phyloP scores from a whole-genome alignment of 2,329 filamentous ascomycete genomes.

The Neofusicoccum cordaticola region DNA sequence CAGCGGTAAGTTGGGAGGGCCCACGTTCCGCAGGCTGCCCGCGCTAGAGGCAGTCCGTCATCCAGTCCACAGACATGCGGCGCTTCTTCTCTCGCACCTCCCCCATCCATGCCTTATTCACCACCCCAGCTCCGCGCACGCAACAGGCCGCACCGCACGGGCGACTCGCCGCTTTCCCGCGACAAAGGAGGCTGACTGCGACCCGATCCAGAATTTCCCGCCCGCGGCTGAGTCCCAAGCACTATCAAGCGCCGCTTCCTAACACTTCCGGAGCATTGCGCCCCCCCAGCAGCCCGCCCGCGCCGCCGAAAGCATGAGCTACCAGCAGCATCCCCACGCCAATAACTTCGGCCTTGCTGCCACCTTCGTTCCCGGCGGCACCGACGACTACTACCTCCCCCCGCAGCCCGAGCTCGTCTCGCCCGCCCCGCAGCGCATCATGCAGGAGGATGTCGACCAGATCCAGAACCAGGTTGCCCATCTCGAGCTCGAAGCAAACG shows the following conservation, averaged over 20 bases:
- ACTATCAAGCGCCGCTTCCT: not conserved
- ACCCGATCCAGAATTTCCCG: slow-evolving; percentile 6
- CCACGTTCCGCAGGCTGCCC: not conserved
- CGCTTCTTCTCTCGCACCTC: slow-evolving; percentile 7
- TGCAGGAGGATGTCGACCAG: slow-evolving; percentile 82
- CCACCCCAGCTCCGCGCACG: not conserved
- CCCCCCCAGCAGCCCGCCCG: slow-evolving; percentile 8
- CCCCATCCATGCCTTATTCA: not conserved
- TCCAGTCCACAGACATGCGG: not conserved
- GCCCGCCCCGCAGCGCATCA: slow-evolving; percentile 74
- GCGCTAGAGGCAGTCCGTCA: not conserved
- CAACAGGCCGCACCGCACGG: slow-evolving; percentile 5
- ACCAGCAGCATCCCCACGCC: slow-evolving; percentile 10
- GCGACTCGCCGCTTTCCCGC: slow-evolving; percentile 1
- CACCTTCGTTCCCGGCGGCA: slow-evolving; percentile 66
- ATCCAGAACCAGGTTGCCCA: slow-evolving; percentile 90
- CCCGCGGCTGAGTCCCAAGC: slow-evolving; percentile 3
- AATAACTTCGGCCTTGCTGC: slow-evolving; percentile 36
- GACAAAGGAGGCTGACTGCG: slow-evolving; percentile 14
- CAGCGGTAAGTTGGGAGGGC: not conserved
- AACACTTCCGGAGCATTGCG: slow-evolving; percentile 10
- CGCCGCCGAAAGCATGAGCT: slow-evolving; percentile 14
- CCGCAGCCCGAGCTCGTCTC: slow-evolving; percentile 61
- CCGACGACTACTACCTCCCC: slow-evolving; percentile 67
- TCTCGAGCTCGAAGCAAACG: slow-evolving; percentile 76